Percentiles rank a stretch among this genome's conserved stretches.
Evolutionary conservation across 768 basidiomycete genomes (phyloP).

Genomic region (Pilatotrama ljubarskyi): DNA sequence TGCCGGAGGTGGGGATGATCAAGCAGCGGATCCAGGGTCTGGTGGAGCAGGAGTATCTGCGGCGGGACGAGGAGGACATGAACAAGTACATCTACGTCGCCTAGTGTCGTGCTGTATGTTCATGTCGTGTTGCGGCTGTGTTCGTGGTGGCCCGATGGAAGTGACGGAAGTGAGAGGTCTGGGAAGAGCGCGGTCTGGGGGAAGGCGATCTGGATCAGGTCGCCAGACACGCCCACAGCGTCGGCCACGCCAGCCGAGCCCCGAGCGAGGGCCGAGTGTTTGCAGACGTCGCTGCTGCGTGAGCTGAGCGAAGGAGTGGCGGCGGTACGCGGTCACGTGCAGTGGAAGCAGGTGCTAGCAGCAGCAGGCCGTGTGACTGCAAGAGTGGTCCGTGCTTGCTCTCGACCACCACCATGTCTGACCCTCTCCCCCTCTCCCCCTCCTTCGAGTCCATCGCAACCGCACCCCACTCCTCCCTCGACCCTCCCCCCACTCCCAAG

Average conservation of each 20-base stretch:
- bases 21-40: constrained; percentile 81
- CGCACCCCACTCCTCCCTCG: not conserved
- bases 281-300: too few species aligned
- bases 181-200: not conserved
- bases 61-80: constrained; percentile 70
- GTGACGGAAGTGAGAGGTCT: too few species aligned
- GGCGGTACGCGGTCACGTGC: constrained; percentile 21
- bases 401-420: constrained; percentile 16
- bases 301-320: not conserved
- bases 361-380: not conserved
- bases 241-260: too few species aligned
- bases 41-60: constrained; percentile 86
- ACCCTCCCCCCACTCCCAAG: constrained; percentile 1
- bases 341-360: not conserved
- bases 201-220: constrained; percentile 4
- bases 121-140: not conserved
- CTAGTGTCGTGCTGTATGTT: constrained; percentile 30
- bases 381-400: not conserved
- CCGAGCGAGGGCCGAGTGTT: too few species aligned
- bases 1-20: constrained; percentile 80
- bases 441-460: constrained; percentile 18
- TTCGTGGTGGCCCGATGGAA: too few species aligned
- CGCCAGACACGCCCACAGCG: not conserved
- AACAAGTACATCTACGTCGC: constrained; percentile 81
- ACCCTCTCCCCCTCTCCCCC: constrained; percentile 6